Evolutionary conservation across 1,139 yeast genomes (phyloP), one percentile per base, ranked within the genome.

Genomic region (Pichiaceae sp.): DNA sequence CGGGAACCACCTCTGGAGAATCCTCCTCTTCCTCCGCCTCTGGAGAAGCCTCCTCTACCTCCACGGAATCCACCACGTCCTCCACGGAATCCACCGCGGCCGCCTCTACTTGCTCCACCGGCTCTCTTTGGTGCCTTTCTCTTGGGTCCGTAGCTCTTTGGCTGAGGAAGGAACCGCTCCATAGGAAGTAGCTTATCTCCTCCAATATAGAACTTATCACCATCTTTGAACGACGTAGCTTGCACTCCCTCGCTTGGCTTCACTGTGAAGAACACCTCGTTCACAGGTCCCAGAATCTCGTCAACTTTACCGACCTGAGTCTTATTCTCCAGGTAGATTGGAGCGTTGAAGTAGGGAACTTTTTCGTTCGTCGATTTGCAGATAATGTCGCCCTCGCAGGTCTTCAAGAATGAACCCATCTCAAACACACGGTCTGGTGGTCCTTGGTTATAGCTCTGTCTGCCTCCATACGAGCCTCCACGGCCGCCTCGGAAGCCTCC

Each of bases 341-440:
- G 98, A 21, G 99, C 99, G 66, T 93, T 93, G 75, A 93, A 93
- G 63, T 91, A 93, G 53, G 99, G 99, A 49, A 93, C 73, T 69
- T 91, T 91, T 43, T 85, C 76, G 63, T 91, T 91, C 55, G 84
- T 84, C 35, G 96, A 86, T 57, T 91, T 86, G 68, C 97, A 91
- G 39, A 93, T 95, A 58, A 93, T 83, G 57, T 93, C 98, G 43
- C 96, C 96, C 64, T 93, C 99, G 62, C 96, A 89, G 12, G 94
- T 73, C 61, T 89, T 95, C 62, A 86, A 54, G 60, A 87, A 93
- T 17, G 83, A 60, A 42, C 99, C 99, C 94, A 93, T 84, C 64
- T 91, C 98, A 53, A 84, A 72, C 29, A 83, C 96, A 39, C 79
- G 69, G 49, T 87, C 97, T 58, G 98, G 98, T 36, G 98, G 98